Percentiles rank a stretch among this genome's conserved stretches.
Evolutionary conservation across 345 rosid species (phyloP).

Genomic region (Clausena lansium): DNA sequence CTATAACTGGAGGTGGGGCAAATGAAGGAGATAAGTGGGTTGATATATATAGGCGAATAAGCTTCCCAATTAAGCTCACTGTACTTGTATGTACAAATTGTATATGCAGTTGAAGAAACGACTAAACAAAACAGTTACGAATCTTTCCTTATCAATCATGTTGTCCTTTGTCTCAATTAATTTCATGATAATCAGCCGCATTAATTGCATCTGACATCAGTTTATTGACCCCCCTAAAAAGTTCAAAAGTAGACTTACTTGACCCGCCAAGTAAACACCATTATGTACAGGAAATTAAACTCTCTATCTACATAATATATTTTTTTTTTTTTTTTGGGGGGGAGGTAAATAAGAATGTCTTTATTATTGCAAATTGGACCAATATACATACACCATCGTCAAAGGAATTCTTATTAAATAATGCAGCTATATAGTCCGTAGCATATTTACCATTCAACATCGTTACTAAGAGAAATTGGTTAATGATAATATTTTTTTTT

Average conservation of each 20-base stretch:
- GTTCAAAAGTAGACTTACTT: neutral
- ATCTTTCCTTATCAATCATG: slow-evolving; percentile 14
- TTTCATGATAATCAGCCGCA: neutral
- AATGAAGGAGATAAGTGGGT: slow-evolving; percentile 6
- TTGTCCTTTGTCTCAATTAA: neutral
- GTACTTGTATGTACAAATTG: neutral
- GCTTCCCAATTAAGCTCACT: slow-evolving; percentile 14
- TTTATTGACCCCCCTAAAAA: neutral
- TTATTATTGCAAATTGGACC: no score
- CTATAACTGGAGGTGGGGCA: neutral
- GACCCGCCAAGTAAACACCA: neutral
- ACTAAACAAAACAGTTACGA: slow-evolving; percentile 20
- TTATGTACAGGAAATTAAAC: no score
- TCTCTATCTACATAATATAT: no score
- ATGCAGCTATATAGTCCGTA: no score
- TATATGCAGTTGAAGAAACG: neutral
- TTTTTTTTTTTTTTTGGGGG: no score
- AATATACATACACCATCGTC: no score
- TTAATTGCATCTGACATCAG: neutral
- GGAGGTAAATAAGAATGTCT: no score
- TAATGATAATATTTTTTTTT: no score
- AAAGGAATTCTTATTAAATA: no score
- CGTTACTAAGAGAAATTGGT: no score
- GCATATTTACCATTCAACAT: no score
- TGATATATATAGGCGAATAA: slow-evolving; percentile 37